Evolutionary conservation across 768 basidiomycete genomes (phyloP).

Genomic region (Daedaleopsis sinensis): DNA sequence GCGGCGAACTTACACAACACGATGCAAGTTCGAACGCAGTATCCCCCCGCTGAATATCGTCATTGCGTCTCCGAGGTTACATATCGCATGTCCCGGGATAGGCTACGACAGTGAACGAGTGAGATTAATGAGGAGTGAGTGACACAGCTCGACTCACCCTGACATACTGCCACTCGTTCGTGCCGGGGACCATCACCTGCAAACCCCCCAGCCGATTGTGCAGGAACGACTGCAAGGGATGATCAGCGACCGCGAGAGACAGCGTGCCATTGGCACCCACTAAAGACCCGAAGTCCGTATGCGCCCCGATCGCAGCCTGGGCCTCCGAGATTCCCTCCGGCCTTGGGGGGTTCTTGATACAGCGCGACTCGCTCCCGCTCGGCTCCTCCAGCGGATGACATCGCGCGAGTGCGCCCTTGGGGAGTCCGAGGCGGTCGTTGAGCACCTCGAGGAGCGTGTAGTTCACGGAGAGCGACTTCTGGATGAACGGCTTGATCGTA

Average conservation of each 20-base stretch:
- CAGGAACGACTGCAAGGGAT: slow-evolving; percentile 53
- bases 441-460: slow-evolving; percentile 33
- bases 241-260: too few relatives aligned
- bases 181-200: slow-evolving; percentile 65
- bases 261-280: slow-evolving; percentile 12
- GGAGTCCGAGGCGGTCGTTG: slow-evolving; percentile 36
- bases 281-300: slow-evolving; percentile 41
- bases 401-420: slow-evolving; percentile 30
- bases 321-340: slow-evolving; percentile 23
- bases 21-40: slow-evolving; percentile 64
- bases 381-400: slow-evolving; percentile 31
- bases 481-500: slow-evolving; percentile 32
- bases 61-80: slow-evolving; percentile 59
- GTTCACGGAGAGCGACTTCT: slow-evolving; percentile 34
- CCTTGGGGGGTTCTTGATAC: slow-evolving; percentile 36
- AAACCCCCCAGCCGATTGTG: slow-evolving; percentile 73
- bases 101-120: slow-evolving; percentile 20
- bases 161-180: slow-evolving; percentile 68
- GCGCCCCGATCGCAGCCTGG: slow-evolving; percentile 36
- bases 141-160: slow-evolving; percentile 40
- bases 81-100: slow-evolving; percentile 35
- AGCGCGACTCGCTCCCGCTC: slow-evolving; percentile 37
- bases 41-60: slow-evolving; percentile 65
- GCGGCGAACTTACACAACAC: slow-evolving; percentile 51
- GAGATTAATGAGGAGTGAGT: neutral